Percentiles rank a stretch among this genome's conserved stretches.
Conservation (phyloP, 257 asterid species). For the Lycium ferocissimum region DNA sequence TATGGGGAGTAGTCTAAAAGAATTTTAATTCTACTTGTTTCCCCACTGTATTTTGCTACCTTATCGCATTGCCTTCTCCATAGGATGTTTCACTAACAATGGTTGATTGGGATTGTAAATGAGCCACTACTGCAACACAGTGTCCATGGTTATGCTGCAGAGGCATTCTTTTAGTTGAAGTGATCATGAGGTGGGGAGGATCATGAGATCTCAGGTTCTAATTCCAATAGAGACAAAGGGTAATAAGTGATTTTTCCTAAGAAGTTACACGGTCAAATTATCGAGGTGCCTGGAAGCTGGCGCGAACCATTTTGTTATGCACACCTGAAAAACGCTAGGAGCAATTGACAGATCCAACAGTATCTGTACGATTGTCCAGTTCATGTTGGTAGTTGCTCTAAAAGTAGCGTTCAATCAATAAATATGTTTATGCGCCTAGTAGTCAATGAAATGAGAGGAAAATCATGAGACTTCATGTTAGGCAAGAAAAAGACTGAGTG, state of each 20-base stretch:
- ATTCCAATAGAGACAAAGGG: neutral
- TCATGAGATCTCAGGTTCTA: neutral
- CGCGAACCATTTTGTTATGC: neutral
- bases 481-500: too few species aligned
- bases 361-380: too few species aligned
- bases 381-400: too few species aligned
- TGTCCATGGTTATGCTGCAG: neutral
- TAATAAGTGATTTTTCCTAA: too few species aligned
- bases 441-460: too few species aligned
- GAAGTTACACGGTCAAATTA: too few species aligned
- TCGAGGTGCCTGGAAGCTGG: too few species aligned
- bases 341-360: neutral
- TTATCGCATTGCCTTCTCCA: neutral
- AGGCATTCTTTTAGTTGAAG: neutral
- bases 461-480: too few species aligned
- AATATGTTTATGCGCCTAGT: too few species aligned
- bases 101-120: constrained; percentile 5
- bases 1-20: neutral
- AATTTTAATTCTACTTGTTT: too few species aligned
- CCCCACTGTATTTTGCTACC: too few species aligned
- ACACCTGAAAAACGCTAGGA: neutral
- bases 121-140: neutral
- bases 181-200: neutral
- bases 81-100: neutral
- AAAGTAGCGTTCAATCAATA: too few species aligned